These are phyloP conservation scores for Talaromyces sp. DNA, from an alignment of 2,329 filamentous ascomycete genomes.

Conservation along the genomic window DNA sequence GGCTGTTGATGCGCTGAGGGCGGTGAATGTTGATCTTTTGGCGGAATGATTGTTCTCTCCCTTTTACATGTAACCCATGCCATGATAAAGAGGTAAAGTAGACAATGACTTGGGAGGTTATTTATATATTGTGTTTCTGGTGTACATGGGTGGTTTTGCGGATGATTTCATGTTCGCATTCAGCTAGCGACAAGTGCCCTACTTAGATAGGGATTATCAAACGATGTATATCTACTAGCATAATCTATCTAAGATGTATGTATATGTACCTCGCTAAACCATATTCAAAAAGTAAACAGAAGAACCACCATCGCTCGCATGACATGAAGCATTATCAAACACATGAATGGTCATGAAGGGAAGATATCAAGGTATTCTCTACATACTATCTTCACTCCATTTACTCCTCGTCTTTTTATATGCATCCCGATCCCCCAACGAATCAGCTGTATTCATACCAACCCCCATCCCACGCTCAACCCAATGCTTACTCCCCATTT, in stretches of 20 bases:
- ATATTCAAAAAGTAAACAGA: background rate
- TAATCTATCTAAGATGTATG: constrained; percentile 1
- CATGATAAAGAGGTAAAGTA: no score
- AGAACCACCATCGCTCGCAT: background rate
- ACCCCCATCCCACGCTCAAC: constrained; percentile 67
- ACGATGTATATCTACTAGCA: background rate
- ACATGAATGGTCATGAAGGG: background rate
- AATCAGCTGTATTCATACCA: constrained; percentile 41
- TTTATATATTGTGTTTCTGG: background rate
- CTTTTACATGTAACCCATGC: background rate
- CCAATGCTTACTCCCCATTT: constrained; percentile 96
- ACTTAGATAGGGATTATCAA: no score
- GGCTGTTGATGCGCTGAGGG: constrained; percentile 72
- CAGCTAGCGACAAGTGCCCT: background rate
- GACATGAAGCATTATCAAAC: background rate
- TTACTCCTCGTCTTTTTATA: constrained; percentile 47
- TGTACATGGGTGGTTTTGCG: background rate
- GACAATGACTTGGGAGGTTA: background rate
- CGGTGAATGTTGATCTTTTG: constrained; percentile 74
- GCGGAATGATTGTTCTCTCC: constrained; percentile 12
- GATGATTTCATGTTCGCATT: background rate
- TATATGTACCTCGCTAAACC: background rate
- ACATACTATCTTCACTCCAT: constrained; percentile 48
- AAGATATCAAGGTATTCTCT: constrained; percentile 8
- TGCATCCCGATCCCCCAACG: constrained; percentile 42